Conservation (phyloP, 257 asterid species). For the Galeopsis tetrahit region DNA sequence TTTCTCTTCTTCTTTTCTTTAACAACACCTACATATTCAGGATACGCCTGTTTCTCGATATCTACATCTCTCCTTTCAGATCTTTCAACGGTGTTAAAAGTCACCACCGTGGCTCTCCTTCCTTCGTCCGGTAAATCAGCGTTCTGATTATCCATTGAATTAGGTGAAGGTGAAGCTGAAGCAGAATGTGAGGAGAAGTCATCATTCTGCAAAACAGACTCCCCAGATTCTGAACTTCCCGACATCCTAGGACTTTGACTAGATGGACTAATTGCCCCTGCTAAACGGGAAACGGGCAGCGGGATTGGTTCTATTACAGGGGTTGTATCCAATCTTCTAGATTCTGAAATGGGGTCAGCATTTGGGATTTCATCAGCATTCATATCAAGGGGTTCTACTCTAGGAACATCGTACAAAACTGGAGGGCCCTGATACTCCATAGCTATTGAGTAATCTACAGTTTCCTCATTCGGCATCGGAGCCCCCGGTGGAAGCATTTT, state of each 20-base stretch:
- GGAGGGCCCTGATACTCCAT: constrained; percentile 87
- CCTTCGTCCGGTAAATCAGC: constrained; percentile 46
- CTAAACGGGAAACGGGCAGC: constrained; percentile 66
- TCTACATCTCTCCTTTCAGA: constrained; percentile 56
- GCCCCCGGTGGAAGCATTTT: constrained; percentile 97
- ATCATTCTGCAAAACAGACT: constrained; percentile 73
- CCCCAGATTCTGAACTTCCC: constrained; percentile 78
- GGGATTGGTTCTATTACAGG: constrained; percentile 75
- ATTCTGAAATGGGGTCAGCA: constrained; percentile 71
- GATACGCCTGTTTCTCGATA: constrained; percentile 62
- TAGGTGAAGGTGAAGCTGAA: constrained; percentile 78
- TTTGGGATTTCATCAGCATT: constrained; percentile 62
- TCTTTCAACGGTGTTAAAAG: constrained; percentile 65
- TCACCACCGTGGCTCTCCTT: constrained; percentile 76
- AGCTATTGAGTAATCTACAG: constrained; percentile 86
- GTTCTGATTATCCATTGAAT: constrained; percentile 49
- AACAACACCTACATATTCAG: constrained; percentile 59
- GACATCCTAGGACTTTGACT: constrained; percentile 68
- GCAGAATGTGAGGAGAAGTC: constrained; percentile 72
- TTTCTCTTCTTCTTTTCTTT: constrained; percentile 74
- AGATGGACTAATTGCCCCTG: constrained; percentile 51
- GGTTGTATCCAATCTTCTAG: constrained; percentile 57
- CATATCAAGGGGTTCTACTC: constrained; percentile 68
- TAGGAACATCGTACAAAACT: constrained; percentile 62
- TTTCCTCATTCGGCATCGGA: constrained; percentile 73